Conservation (phyloP, 176 grass and related monocot species). For the Alopecurus myosuroides region DNA sequence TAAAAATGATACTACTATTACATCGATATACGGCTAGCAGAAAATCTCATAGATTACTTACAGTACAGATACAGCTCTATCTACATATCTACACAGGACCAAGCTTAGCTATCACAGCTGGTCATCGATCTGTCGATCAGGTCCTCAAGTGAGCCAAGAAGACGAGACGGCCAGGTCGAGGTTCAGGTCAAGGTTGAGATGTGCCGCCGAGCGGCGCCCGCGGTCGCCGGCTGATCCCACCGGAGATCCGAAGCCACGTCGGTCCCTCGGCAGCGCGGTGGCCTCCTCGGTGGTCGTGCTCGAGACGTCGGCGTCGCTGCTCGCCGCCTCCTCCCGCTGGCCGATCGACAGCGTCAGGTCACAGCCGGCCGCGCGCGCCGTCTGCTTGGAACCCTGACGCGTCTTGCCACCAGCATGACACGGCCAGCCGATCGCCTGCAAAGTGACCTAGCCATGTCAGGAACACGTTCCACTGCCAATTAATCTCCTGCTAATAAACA, state of each 20-base stretch:
- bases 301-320: conserved; percentile 25
- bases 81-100: not conserved
- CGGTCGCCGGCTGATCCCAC: not conserved
- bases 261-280: not conserved
- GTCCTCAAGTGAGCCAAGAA: conserved; percentile 41
- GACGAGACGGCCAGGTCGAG: conserved; percentile 59
- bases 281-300: conserved; percentile 46
- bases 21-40: no score
- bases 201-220: no score
- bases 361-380: not conserved
- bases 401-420: not conserved
- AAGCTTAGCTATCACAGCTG: not conserved
- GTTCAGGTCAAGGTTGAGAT: conserved; percentile 33
- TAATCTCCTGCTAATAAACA: not conserved
- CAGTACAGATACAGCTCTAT: not conserved
- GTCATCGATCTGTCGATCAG: not conserved
- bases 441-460: not conserved
- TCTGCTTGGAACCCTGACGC: not conserved
- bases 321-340: conserved; percentile 19
- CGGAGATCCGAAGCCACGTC: no score
- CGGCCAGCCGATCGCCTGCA: conserved; percentile 9
- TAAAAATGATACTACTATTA: no score
- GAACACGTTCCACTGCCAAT: not conserved
- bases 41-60: not conserved
- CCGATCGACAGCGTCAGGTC: conserved; percentile 47